These are phyloP conservation scores for Ceratocystis cacaofunesta DNA, from an alignment of 2,329 filamentous ascomycete genomes.

Conservation along the genomic window DNA sequence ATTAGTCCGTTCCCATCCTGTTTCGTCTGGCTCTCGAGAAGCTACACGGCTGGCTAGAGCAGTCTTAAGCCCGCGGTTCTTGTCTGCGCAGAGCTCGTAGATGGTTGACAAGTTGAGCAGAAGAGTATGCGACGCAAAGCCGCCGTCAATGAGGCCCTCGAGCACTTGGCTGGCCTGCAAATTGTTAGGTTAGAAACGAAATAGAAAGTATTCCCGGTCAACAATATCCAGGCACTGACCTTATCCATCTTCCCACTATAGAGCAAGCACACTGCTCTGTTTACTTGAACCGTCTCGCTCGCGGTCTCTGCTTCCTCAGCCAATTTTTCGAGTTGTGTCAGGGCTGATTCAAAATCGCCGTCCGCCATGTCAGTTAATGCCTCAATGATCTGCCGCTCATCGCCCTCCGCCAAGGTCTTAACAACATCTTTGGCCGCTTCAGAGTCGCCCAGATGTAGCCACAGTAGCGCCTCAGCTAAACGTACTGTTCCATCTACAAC, in stretches of 20 bases:
- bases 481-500: conserved; percentile 28
- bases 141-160: conserved; percentile 47
- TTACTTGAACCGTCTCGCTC: conserved; percentile 63
- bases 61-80: conserved; percentile 53
- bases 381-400: conserved; percentile 36
- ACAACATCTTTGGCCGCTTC: conserved; percentile 48
- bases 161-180: conserved; percentile 48
- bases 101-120: conserved; percentile 83
- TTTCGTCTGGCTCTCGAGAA: conserved; percentile 36
- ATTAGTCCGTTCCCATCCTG: conserved; percentile 56
- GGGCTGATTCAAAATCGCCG: conserved; percentile 51
- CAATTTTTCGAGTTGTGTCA: conserved; percentile 44
- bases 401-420: conserved; percentile 22
- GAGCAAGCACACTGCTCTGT: conserved; percentile 68
- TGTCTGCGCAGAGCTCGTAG: conserved; percentile 81
- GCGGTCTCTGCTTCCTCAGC: conserved; percentile 26
- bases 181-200: not conserved
- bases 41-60: conserved; percentile 57
- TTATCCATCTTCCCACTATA: conserved; percentile 66
- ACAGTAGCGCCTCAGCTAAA: conserved; percentile 49
- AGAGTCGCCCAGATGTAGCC: conserved; percentile 65
- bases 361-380: conserved; percentile 69
- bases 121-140: conserved; percentile 58
- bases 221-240: conserved; percentile 29
- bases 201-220: not conserved